Evolutionary conservation across 139 green algal genomes (phyloP), one percentile per base, ranked within the genome.

Genomic region (Haematococcus lacustris): DNA sequence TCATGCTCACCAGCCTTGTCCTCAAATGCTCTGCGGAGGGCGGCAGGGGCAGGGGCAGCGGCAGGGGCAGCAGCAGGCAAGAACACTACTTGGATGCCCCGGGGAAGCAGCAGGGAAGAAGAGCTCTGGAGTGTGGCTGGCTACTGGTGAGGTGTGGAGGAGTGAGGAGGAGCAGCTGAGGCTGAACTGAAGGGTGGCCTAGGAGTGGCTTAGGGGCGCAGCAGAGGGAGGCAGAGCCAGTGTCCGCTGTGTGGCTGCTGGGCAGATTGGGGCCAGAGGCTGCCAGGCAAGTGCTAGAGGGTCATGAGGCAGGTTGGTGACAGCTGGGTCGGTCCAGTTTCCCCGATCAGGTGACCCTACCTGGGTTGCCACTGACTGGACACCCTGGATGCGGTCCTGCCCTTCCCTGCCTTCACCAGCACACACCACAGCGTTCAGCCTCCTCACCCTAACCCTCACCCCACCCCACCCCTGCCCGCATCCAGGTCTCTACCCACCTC

Each of bases 1-100:
- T 93, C 88, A 38, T 92, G 84, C 80, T 98, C 92, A 2, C 81
- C 73, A 21, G 84, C 84, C 68, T 90, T 91, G 57, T 93, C 88
- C 77, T 96, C 88, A 50, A 98, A 77, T 39, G 78, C 57, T 67
- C 87, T 90, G 77, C 51, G 69, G 7, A 51, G 59, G 78, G 38
- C 77, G 51, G 67, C 87, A 89, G 77, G 47, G 69, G 7, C 40
- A 30, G 25, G 41, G 2, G 38, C 2, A 69, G 38, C 21, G 47
- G 13, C 13, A 57, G 13, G 47, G 47, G 47, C 13, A 30, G 25
- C 47, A 6, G 38, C 2, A 69, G 38, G n/a, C 68, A 74, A 5
- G 47, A 57, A 57, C 13, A 57, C 21, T 57, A 13, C 13, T 28
- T 28, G 13, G 47, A 28, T 57, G 47, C 47, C 13, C 47, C 13